Percentiles rank a stretch among this genome's conserved stretches.
These are phyloP conservation scores for Coemansia sp. DNA, from an alignment of 192 early-diverging fungal genomes.

Conservation along the genomic window DNA sequence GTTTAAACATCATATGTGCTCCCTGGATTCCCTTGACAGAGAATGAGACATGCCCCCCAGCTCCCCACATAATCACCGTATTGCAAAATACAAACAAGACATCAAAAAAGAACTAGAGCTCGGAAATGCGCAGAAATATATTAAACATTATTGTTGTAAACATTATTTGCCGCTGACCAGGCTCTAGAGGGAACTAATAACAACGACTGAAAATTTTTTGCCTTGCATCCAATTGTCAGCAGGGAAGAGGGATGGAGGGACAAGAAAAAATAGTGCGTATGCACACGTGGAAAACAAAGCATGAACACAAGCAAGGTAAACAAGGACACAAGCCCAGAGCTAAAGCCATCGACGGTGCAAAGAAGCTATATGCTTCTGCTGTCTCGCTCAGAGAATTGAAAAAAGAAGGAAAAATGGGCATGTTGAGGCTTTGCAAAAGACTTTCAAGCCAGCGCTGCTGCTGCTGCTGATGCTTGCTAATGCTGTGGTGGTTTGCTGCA, in stretches of 20 bases:
- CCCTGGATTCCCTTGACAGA: background rate
- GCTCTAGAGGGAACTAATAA: background rate
- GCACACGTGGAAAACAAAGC: constrained; percentile 10
- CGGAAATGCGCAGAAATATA: background rate
- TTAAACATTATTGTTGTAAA: background rate
- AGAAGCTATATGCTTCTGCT: background rate
- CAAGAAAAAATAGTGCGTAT: constrained; percentile 6
- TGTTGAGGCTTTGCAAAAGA: constrained; percentile 4
- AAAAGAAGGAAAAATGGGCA: background rate
- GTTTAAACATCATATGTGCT: background rate
- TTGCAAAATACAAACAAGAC: background rate
- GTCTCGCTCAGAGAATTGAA: background rate
- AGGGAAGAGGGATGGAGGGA: background rate
- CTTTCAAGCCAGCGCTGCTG: background rate
- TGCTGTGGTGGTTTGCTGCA: background rate
- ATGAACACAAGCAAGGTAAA: background rate
- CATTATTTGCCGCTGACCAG: background rate
- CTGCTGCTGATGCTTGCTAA: background rate
- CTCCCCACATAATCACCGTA: background rate
- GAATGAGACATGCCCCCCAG: background rate
- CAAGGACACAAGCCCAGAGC: background rate
- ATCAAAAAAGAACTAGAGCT: background rate
- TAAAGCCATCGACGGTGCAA: background rate
- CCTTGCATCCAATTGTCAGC: background rate
- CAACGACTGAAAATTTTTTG: background rate